phyloP scores from a whole-genome alignment of 2,329 filamentous ascomycete species.

The Fusarium domesticum region DNA sequence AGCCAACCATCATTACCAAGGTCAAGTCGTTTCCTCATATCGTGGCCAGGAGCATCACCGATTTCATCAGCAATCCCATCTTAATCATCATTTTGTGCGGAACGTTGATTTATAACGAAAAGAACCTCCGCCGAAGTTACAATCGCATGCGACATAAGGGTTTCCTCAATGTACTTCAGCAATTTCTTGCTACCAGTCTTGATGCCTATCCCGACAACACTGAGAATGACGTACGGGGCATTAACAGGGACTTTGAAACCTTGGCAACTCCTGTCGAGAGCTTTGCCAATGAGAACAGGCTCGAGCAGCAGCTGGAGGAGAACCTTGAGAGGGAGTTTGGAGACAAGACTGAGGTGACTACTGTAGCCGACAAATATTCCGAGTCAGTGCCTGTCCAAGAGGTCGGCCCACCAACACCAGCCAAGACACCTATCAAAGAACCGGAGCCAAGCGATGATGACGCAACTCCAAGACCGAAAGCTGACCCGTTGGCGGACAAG shows the following conservation, averaged over 20 bases:
- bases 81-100: slow-evolving; percentile 46
- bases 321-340: slow-evolving; percentile 1
- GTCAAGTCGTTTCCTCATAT: slow-evolving; percentile 50
- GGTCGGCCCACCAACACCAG: background rate
- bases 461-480: slow-evolving; percentile 13
- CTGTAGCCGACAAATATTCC: slow-evolving; percentile 7
- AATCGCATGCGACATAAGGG: slow-evolving; percentile 33
- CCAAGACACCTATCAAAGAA: slow-evolving; percentile 4
- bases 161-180: slow-evolving; percentile 28
- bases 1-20: slow-evolving; percentile 46
- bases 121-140: slow-evolving; percentile 43
- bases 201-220: slow-evolving; percentile 8
- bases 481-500: slow-evolving; percentile 1
- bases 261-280: background rate
- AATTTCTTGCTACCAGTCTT: slow-evolving; percentile 5
- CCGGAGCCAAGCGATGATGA: slow-evolving; percentile 15
- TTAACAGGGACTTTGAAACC: slow-evolving; percentile 14
- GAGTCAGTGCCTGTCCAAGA: slow-evolving; percentile 5
- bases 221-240: slow-evolving; percentile 15
- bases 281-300: background rate
- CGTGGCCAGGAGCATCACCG: slow-evolving; percentile 48
- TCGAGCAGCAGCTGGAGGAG: slow-evolving; percentile 1
- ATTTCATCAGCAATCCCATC: slow-evolving; percentile 56
- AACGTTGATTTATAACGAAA: slow-evolving; percentile 43
- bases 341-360: slow-evolving; percentile 1